phyloP scores from a whole-genome alignment of 2,329 filamentous ascomycete genomes.

The Xylaria sp. region DNA sequence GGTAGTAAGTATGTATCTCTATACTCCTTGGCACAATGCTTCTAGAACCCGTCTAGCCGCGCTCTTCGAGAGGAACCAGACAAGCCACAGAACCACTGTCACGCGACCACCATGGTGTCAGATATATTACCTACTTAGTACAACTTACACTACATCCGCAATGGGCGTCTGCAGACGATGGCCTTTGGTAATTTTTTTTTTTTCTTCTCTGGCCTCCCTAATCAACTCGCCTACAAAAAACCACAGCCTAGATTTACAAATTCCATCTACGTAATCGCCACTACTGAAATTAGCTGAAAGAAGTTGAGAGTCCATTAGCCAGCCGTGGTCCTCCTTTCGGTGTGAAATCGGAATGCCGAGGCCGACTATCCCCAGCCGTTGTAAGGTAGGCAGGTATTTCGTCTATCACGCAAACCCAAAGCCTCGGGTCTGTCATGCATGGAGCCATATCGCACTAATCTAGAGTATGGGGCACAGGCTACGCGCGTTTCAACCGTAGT shows the following conservation, averaged over 20 bases:
- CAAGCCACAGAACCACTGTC: slow-evolving; percentile 1
- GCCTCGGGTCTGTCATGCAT: slow-evolving; percentile 17
- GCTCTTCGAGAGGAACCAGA: background rate
- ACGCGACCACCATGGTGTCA: slow-evolving; percentile 2
- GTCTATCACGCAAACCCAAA: slow-evolving; percentile 9
- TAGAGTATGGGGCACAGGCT: background rate
- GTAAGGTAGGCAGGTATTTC: background rate
- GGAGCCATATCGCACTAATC: background rate
- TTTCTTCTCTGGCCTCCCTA: background rate
- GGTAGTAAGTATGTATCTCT: background rate
- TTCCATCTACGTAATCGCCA: background rate
- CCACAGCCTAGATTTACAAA: background rate
- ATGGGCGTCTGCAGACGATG: background rate
- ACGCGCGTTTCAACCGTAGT: background rate
- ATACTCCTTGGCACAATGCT: slow-evolving; percentile 21
- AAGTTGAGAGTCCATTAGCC: background rate
- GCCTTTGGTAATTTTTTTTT: background rate
- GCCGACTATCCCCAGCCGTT: background rate
- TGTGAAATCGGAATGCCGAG: background rate
- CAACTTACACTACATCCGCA: background rate
- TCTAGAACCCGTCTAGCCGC: slow-evolving; percentile 20
- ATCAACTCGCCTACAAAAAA: background rate
- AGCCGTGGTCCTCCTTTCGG: background rate
- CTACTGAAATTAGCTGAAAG: background rate
- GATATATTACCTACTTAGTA: background rate